Evolutionary conservation across 2,329 filamentous ascomycete species (phyloP), one percentile per base, ranked within the genome.

Genomic region (Drechslerella stenobrocha): DNA sequence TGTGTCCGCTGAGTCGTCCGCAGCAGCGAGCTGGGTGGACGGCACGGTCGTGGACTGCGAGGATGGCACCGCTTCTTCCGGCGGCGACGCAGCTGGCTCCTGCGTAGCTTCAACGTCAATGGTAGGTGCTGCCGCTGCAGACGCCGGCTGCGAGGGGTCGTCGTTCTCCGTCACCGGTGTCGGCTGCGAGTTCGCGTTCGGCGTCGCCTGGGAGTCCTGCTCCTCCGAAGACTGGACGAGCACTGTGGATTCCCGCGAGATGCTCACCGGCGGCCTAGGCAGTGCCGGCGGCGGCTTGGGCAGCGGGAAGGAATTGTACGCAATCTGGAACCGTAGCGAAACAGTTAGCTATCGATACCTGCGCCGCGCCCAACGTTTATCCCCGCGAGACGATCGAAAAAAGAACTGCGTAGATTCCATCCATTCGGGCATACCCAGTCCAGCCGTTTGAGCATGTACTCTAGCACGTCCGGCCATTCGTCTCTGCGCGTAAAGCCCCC

Each of bases 251-350:
- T 67, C 63, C 34, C 63, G 55, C 13, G 63, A 67, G 20, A 67
- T 55, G 51, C 55, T 67, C 15, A 67, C 35, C 32, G 63, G 63
- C 13, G 63, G 63, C 35, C 47, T 60, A 2, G 63, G 50, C 3
- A 67, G 63, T 37, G 55, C 28, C n/a, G 63, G 63, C 32, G 53
- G 63, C 13, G 63, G 45, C 23, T 56, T 67, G 4, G 63, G 63
- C 2, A 67, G 63, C 26, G 63, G 63, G 55, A 67, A 67, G 34
- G 63, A 60, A 52, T 67, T 67, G 48, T 67, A 56, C 42, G 63
- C 55, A 50, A 67, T 67, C 60, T 66, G 28, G 28, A 30, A 30
- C 5, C 5, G 28, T 30, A 11, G 28, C 28, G 28, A n/a, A n/a
- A n/a, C n/a, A n/a, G n/a, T n/a, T n/a, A n/a, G n/a, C n/a, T n/a